Percentiles rank a stretch among this genome's conserved stretches.
phyloP scores from a whole-genome alignment of 164 flowering plant species.

The Nymphaea colorata region DNA sequence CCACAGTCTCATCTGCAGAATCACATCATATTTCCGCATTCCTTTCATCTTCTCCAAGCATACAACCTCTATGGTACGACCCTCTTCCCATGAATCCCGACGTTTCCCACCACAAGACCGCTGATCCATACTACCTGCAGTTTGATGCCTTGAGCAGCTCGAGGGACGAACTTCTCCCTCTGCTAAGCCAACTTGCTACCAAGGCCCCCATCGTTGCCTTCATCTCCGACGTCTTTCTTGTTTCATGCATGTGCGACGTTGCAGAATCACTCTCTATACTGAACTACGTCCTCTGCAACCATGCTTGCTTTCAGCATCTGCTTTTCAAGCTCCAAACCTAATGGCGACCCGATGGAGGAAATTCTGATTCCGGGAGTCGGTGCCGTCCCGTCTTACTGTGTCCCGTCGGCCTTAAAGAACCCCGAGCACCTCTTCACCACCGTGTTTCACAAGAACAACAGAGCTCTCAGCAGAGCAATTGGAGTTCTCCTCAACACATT shows the following conservation, averaged over 20 bases:
- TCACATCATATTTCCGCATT: background rate
- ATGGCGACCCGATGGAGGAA: conserved; percentile 4
- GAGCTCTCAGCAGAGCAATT: conserved; percentile 9
- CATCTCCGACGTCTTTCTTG: conserved; percentile 10
- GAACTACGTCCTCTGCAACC: conserved; percentile 23
- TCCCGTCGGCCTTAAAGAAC: conserved; percentile 19
- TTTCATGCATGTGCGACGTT: conserved; percentile 6
- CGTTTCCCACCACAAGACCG: background rate
- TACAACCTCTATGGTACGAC: conserved; percentile 8
- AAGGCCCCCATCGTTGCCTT: conserved; percentile 11
- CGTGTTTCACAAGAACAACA: conserved; percentile 10
- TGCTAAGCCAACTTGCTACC: conserved; percentile 12
- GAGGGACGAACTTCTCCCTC: conserved; percentile 17
- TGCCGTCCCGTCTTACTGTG: conserved; percentile 19
- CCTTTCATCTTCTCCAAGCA: conserved; percentile 6
- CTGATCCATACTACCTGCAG: conserved; percentile 34
- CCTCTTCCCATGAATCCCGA: conserved; percentile 12
- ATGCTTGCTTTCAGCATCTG: conserved; percentile 24
- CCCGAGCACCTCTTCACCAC: conserved; percentile 10
- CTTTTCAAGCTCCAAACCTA: conserved; percentile 16
- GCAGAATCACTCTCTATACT: conserved; percentile 13
- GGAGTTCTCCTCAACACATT: conserved; percentile 36
- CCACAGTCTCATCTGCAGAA: conserved; percentile 15
- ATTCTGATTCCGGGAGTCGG: conserved; percentile 21
- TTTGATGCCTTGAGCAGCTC: conserved; percentile 25